Evolutionary conservation across 148 eudicot species (phyloP).

Genomic region (Salicornia ramosissima): DNA sequence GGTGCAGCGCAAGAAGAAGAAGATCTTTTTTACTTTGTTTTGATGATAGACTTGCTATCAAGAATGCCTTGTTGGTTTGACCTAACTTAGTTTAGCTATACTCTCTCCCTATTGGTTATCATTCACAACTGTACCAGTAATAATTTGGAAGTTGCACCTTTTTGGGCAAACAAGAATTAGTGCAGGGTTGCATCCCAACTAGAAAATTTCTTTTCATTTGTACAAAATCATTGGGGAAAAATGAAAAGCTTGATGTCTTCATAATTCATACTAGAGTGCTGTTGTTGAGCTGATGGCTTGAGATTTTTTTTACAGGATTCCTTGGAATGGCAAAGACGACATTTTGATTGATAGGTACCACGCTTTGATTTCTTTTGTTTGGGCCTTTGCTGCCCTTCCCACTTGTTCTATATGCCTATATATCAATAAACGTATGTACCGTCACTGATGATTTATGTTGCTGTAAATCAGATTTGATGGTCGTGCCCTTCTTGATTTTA

Average conservation of each 20-base stretch:
- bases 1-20: too few species aligned
- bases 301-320: constrained; percentile 56
- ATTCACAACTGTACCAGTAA: background rate
- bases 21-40: too few species aligned
- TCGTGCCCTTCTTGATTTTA: constrained; percentile 96
- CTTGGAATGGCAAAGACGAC: constrained; percentile 97
- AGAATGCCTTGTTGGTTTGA: too few species aligned
- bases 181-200: background rate
- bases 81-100: background rate
- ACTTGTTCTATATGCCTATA: too few species aligned
- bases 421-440: too few species aligned
- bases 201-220: background rate
- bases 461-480: constrained; percentile 81
- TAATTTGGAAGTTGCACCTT: background rate
- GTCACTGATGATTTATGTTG: background rate
- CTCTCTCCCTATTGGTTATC: background rate
- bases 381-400: too few species aligned
- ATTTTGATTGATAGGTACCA: constrained; percentile 81
- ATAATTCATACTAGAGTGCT: background rate
- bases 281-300: constrained; percentile 15
- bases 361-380: background rate
- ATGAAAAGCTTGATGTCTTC: background rate
- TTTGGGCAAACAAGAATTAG: too few species aligned
- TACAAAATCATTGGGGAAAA: background rate
- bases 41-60: too few species aligned